phyloP scores from a whole-genome alignment of 1,139 yeast species.

The Pichia terricola region DNA sequence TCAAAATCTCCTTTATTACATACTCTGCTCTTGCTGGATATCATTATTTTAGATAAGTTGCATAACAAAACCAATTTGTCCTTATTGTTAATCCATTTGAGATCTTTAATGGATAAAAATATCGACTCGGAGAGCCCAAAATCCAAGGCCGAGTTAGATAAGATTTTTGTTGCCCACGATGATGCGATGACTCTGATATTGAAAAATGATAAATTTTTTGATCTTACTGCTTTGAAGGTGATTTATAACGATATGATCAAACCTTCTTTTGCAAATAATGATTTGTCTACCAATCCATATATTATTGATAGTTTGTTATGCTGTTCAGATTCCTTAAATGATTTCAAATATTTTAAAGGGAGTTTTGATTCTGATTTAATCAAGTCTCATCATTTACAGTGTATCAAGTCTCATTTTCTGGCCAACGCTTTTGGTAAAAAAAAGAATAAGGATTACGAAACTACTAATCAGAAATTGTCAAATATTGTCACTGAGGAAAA shows the following conservation, averaged over 20 bases:
- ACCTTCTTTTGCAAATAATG: not conserved
- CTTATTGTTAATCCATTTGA: conserved; percentile 5
- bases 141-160: not conserved
- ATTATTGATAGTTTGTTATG: conserved; percentile 2
- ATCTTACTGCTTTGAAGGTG: not conserved
- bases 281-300: not conserved
- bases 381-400: conserved; percentile 5
- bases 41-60: conserved; percentile 6
- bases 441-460: not conserved
- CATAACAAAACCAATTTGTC: conserved; percentile 4
- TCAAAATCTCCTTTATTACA: not conserved
- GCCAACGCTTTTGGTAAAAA: not conserved
- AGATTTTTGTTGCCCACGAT: not conserved
- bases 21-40: conserved; percentile 3
- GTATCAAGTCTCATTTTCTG: conserved; percentile 1
- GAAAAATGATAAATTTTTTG: too few species aligned
- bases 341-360: conserved; percentile 15
- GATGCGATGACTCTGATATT: not conserved
- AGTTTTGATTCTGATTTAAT: conserved; percentile 9
- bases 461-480: not conserved
- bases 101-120: not conserved
- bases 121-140: not conserved
- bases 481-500: conserved; percentile 7
- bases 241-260: not conserved
- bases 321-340: conserved; percentile 11